Base-by-base conservation (phyloP, 2,329 filamentous ascomycete genomes). In the Penicillium sp. region DNA sequence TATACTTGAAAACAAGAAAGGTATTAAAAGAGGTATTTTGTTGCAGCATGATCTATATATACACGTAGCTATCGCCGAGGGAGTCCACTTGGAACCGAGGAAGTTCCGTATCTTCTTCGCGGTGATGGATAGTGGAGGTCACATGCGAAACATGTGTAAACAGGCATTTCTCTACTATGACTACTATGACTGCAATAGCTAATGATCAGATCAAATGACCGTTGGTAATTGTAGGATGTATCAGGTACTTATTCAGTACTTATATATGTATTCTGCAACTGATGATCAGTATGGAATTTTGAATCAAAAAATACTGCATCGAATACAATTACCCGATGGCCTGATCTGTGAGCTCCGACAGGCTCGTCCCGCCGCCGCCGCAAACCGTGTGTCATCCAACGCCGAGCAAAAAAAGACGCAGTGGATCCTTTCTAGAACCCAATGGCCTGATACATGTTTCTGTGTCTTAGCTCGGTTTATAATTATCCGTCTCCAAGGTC, bases 341-440 rank as follows among this genome's bases (percentile, higher is more conserved):
- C 44, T 37, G 45, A 46, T 53, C 21, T 43, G 50, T 37, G 10
- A 2, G n/a, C 48, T 55, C 60, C 60, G 62, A 63, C 58, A 61
- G 62, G 61, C 55, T 45, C 49, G 29, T n/a, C 11, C 22, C 62
- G 62, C 57, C 61, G 61, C 52, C n/a, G 10, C 35, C 6, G 22
- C 19, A 53, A 57, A 51, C 24, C 47, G 57, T 65, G 63, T 66
- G 63, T 65, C 63, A 66, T 66, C 57, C 62, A 66, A 63, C 57
- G 53, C 60, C 62, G 60, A 59, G 33, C 61, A 31, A 31, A 52
- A 66, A 66, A 66, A 65, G 59, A 59, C 63, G 63, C 63, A 66
- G 63, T 65, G 64, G 63, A 56, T 55, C 52, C 58, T 45, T 58
- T 60, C 62, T 62, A 26, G 10, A 41, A 41, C 10, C 19, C 19